Evolutionary conservation across 2,329 filamentous ascomycete genomes (phyloP), one percentile per base, ranked within the genome.

Genomic region (Lasiodiplodia citricola): DNA sequence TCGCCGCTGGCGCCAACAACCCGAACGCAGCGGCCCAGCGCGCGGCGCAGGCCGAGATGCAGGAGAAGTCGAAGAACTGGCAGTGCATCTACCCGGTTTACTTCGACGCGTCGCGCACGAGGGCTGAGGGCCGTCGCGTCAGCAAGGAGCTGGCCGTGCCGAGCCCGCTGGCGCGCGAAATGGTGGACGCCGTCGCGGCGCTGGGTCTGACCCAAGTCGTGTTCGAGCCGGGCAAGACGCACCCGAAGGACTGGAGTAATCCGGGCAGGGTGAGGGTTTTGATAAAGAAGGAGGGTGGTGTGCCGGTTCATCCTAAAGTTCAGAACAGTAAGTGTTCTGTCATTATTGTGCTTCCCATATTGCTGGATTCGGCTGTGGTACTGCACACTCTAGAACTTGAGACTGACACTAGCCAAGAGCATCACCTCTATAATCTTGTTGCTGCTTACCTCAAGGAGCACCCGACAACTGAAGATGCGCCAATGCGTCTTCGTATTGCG

Each of bases 161-260:
- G 68, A 96, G 95, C 82, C 96, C 96, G 35, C 87, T 99, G 52
- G 96, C 96, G 8, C 88, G 92, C 75, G 93, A 96, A 76, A 94
- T 99, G 77, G 91, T 94, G 55, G 91, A 92, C 77, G 95, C 94
- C n/a, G 92, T 92, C 80, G 89, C 90, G 52, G 82, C 86, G 56
- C 86, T 97, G 70, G 87, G 90, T 37, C 83, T 93, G 44, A 57
- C 31, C 2, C 86, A 88, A 70, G 90, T 91, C 54, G 89, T 96
- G 8, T 91, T 97, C 79, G 96, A 99, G 83, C 93, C 94, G 1
- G 91, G 92, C 77, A 97, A 97, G 84, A 87, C 90, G 70, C 96
- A 99, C 81, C 96, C 96, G 7, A 95, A 96, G 82, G 96, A 99
- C 84, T 99, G 96, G 96, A 91, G 91, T 68, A 99, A 99, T 83